Conservation (phyloP, 2,329 filamentous ascomycete genomes). For the Ophioceras dolichostomum region DNA sequence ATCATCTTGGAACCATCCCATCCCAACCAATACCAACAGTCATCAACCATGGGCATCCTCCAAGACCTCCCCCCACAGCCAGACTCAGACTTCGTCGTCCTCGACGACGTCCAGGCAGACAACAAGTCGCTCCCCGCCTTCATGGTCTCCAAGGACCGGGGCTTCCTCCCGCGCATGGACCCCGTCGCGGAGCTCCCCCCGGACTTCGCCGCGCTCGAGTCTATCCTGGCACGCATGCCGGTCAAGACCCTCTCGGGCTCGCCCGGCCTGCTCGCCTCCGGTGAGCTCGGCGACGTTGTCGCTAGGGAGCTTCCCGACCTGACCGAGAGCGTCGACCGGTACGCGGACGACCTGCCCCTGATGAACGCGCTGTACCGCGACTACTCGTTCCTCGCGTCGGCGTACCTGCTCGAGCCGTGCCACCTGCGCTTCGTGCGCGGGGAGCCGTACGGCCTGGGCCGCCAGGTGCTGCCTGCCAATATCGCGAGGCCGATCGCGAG, state of each 20-base stretch:
- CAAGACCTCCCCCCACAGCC: too few species aligned
- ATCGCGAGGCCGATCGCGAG: conserved; percentile 74
- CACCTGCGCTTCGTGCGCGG: conserved; percentile 62
- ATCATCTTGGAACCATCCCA: too few species aligned
- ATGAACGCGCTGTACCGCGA: conserved; percentile 85
- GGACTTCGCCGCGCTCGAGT: conserved; percentile 62
- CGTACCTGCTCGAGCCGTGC: conserved; percentile 85
- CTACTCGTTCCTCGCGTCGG: conserved; percentile 82
- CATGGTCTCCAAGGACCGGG: conserved; percentile 65
- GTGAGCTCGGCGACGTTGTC: conserved; percentile 64
- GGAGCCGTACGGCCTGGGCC: conserved; percentile 65
- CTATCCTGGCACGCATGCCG: conserved; percentile 64
- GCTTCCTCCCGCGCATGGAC: conserved; percentile 60
- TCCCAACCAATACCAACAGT: too few species aligned
- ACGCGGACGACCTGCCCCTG: conserved; percentile 59
- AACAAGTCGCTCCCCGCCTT: conserved; percentile 58
- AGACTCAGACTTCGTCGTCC: conserved; percentile 48
- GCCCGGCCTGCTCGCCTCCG: conserved; percentile 65
- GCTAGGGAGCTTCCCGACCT: conserved; percentile 66
- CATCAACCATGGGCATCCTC: too few species aligned
- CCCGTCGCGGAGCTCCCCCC: conserved; percentile 52
- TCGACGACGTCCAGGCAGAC: conserved; percentile 48
- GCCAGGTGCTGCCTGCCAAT: conserved; percentile 58
- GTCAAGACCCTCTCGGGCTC: conserved; percentile 61
- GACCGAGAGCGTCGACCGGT: conserved; percentile 58